Evolutionary conservation across 1,284 basidiomycete species (phyloP), one percentile per base, ranked within the genome.

Genomic region (Bjerkandera adusta): DNA sequence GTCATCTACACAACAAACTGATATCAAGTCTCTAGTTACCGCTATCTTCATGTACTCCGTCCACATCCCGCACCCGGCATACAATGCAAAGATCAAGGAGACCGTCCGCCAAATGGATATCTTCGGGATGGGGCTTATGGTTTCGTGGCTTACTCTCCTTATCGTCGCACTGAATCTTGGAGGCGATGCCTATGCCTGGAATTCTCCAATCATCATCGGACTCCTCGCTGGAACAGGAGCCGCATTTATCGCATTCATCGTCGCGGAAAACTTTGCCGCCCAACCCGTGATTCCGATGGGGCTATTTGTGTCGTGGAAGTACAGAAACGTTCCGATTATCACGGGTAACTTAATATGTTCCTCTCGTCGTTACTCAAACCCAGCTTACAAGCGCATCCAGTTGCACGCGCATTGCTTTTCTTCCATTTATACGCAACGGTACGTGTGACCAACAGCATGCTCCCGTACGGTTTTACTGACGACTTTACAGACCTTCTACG

Each of bases 301-400:
- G 7, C 48, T 65, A 37, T 67, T 66, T 35, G 51, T 53, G 15
- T 45, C 51, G 37, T 64, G 65, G 65, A 57, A 58, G 41, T 65
- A 60, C 59, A 57, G 66, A 25, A 68, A 68, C 41, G 62, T 67
- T 5, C 60, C 65, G 5, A 54, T 67, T 21, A 63, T 64, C 47
- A 57, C 64, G 12, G 46, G 61, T 63, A 40, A 36, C 56, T 55
- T 16, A 12, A 10, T 22, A 18, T 22, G 22, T 36, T 40, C 26
- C 11, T 18, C n/a, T 10, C 1, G 5, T 12, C 43, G 21, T 45
- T 8, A 34, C 15, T 42, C 32, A 48, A 29, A 15, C 32, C 44
- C 5, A 13, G 25, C 11, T 32, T 35, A 33, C 35, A 18, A 24
- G 26, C 21, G 20, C 24, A 4, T n/a, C 8, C 37, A 36, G 63